Base-by-base conservation (phyloP, 2,329 filamentous ascomycete genomes). In the Sporothrix luriei region DNA sequence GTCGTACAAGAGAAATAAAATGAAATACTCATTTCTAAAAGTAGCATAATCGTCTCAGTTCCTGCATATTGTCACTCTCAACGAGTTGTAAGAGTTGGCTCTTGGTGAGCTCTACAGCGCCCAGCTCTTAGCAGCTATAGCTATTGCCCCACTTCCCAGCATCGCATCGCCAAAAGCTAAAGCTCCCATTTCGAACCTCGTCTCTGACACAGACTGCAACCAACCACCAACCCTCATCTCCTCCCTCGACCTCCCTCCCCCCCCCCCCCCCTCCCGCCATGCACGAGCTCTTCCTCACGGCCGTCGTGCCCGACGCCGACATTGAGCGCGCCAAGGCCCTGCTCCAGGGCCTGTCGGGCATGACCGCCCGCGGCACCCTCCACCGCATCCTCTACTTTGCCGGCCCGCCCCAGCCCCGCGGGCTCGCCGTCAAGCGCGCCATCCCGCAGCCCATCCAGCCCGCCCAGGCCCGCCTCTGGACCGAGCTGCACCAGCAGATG, bases 201-300 rank as follows among this genome's bases (percentile, higher is more conserved):
- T 4, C n/a, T 54, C 49, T 33, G 9, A 16, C 11, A 55, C 16
- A 24, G 19, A 7, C 40, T 16, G 40, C 4, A 14, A 21, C 14
- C 5, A 19, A 26, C 16, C 29, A 16, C 19, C 29, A 52, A 19
- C 7, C 16, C 1, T 19, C 26, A 3, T 19, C 43, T 2, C 26
- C 46, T n/a, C 40, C 21, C 40, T 46, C 13, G 19, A 5, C 26
- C 26, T 19, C 43, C 21, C 16, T n/a, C 2, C 26, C 43, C 29
- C 19, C 9, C 26, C 19, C 16, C 48, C 29, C 2, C 11, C 6
- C 46, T 16, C 21, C 26, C 51, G 40, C 62, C 55, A 88, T 88
- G 85, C 84, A 87, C 75, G 86, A 89, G 76, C 78, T 89, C 21
- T 88, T 88, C 74, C 80, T 89, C 70, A 85, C 85, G 4, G 82